Conservation (phyloP, 352 stramenopile species). For the Aphanomyces euteiches region DNA sequence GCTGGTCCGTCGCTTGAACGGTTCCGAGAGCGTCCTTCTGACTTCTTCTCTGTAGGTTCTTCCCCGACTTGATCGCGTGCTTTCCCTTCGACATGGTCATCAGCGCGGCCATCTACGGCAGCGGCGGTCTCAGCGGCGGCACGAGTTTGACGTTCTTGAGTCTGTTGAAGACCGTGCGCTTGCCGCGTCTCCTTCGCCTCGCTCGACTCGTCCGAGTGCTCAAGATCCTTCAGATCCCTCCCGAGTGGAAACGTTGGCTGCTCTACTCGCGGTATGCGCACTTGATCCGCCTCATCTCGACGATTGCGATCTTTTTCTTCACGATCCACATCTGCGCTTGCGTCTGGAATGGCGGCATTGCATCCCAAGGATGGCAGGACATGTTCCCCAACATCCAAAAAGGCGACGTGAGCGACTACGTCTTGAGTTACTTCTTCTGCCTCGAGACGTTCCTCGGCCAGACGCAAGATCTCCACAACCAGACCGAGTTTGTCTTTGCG, state of each 20-base stretch:
- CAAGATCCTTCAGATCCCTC: slow-evolving; percentile 70
- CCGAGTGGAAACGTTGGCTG: slow-evolving; percentile 66
- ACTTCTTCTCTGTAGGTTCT: slow-evolving; percentile 42
- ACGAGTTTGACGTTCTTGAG: slow-evolving; percentile 63
- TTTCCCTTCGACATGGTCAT: slow-evolving; percentile 67
- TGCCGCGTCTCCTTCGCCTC: slow-evolving; percentile 60
- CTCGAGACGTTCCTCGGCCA: slow-evolving; percentile 74
- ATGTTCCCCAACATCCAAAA: slow-evolving; percentile 36
- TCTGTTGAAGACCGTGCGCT: slow-evolving; percentile 60
- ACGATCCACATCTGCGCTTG: slow-evolving; percentile 78
- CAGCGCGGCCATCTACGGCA: slow-evolving; percentile 48
- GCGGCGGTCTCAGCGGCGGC: slow-evolving; percentile 34
- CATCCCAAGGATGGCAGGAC: slow-evolving; percentile 49
- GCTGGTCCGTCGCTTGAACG: slow-evolving; percentile 43
- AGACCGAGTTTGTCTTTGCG: slow-evolving; percentile 71
- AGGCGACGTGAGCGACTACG: slow-evolving; percentile 44
- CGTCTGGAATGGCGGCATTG: slow-evolving; percentile 65
- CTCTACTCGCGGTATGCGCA: slow-evolving; percentile 80
- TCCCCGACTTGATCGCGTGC: slow-evolving; percentile 74
- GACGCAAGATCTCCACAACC: slow-evolving; percentile 60
- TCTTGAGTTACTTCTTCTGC: slow-evolving; percentile 60
- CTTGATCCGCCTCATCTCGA: slow-evolving; percentile 51
- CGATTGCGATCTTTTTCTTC: slow-evolving; percentile 53
- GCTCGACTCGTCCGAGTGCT: slow-evolving; percentile 57
- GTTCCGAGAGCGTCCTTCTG: slow-evolving; percentile 5